Conservation (phyloP, 2,329 filamentous ascomycete species). For the Parascedosporium putredinis region DNA sequence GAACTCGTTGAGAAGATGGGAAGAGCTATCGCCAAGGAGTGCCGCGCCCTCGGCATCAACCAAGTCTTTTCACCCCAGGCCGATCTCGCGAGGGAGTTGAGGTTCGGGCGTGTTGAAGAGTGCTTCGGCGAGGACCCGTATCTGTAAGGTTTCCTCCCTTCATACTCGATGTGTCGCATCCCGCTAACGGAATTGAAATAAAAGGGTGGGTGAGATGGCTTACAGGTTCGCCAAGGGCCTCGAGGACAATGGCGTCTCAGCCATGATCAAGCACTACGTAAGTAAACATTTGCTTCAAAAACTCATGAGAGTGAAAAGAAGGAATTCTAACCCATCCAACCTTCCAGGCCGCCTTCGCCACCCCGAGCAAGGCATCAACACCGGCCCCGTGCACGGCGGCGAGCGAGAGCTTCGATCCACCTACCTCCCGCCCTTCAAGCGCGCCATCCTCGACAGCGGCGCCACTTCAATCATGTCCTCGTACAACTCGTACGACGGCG, state of each 20-base stretch:
- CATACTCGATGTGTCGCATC: not conserved
- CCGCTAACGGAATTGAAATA: slow-evolving; percentile 1
- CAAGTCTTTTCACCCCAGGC: slow-evolving; percentile 63
- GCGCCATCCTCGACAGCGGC: slow-evolving; percentile 58
- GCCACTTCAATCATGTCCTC: slow-evolving; percentile 63
- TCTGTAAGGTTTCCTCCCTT: slow-evolving; percentile 27
- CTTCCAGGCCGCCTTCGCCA: slow-evolving; percentile 48
- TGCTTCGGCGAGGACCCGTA: slow-evolving; percentile 61
- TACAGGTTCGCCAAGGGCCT: slow-evolving; percentile 48
- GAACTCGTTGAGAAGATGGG: slow-evolving; percentile 57
- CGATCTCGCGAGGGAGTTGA: slow-evolving; percentile 60
- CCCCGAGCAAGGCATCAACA: slow-evolving; percentile 66
- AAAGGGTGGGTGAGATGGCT: slow-evolving; percentile 51
- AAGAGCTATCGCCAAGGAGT: slow-evolving; percentile 52
- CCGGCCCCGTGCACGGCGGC: slow-evolving; percentile 44
- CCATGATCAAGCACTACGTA: slow-evolving; percentile 67
- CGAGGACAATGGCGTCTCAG: slow-evolving; percentile 54
- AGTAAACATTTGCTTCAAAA: slow-evolving; percentile 10
- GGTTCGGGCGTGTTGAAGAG: slow-evolving; percentile 66
- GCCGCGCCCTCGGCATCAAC: slow-evolving; percentile 57
- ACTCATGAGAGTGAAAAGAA: no score
- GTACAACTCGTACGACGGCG: slow-evolving; percentile 65
- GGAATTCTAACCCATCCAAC: no score
- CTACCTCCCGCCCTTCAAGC: slow-evolving; percentile 52
- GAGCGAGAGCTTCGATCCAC: slow-evolving; percentile 44